phyloP scores from a whole-genome alignment of 139 green algal species.

The Tetraselmis striata region DNA sequence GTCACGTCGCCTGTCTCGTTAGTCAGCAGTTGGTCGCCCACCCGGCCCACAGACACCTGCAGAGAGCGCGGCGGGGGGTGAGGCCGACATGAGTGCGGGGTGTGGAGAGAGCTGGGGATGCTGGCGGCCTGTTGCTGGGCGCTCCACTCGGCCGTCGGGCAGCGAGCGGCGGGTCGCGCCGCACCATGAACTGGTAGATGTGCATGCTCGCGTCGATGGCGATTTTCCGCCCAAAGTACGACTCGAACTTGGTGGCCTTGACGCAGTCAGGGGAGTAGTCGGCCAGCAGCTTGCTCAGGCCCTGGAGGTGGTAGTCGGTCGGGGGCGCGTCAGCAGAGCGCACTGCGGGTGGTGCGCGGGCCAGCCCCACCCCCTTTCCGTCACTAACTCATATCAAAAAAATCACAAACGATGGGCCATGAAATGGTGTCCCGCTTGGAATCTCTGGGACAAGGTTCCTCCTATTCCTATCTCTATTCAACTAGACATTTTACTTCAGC shows the following conservation, averaged over 20 bases:
- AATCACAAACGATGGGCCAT: too few species aligned
- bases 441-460: too few species aligned
- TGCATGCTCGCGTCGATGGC: constrained; percentile 97
- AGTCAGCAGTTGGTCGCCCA: constrained; percentile 78
- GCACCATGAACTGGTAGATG: constrained; percentile 97
- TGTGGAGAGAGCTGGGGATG: neutral
- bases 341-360: too few species aligned
- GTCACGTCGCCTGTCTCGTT: constrained; percentile 92
- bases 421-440: too few species aligned
- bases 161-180: neutral
- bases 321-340: too few species aligned
- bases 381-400: too few species aligned
- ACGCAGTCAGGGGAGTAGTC: constrained; percentile 77
- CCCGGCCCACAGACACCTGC: constrained; percentile 71
- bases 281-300: constrained; percentile 86
- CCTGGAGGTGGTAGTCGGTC: constrained; percentile 46
- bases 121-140: neutral
- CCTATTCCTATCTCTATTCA: too few species aligned
- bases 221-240: constrained; percentile 93
- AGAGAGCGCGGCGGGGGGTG: too few species aligned
- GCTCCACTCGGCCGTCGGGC: neutral
- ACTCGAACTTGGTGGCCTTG: constrained; percentile 89
- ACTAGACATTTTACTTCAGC: too few species aligned
- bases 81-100: too few species aligned
- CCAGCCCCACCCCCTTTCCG: too few species aligned